Conservation (phyloP, 225 moss, liverwort and hornwort genomes). For the Physcomitrium patens region DNA sequence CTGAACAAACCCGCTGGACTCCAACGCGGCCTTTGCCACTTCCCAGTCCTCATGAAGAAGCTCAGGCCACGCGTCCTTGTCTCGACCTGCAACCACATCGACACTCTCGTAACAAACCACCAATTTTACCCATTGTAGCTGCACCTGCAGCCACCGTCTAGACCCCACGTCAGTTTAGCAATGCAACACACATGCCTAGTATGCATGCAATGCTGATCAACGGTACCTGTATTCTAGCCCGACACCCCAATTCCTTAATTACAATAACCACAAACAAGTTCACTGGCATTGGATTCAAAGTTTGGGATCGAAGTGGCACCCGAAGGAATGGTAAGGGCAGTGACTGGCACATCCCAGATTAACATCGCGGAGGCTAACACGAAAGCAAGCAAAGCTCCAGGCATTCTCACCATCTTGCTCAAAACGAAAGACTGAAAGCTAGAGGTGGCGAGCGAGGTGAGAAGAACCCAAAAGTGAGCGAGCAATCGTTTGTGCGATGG, state of each 20-base stretch:
- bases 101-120: background rate
- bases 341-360: background rate
- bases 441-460: background rate
- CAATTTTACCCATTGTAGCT: background rate
- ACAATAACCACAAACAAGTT: background rate
- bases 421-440: background rate
- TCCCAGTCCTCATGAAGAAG: constrained; percentile 35
- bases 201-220: background rate
- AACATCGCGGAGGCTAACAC: constrained; percentile 19
- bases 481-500: background rate
- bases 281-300: background rate
- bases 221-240: background rate
- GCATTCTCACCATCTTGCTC: constrained; percentile 28
- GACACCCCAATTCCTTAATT: too few species aligned
- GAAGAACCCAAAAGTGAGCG: background rate
- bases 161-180: background rate
- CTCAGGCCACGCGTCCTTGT: constrained; percentile 65
- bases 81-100: constrained; percentile 36
- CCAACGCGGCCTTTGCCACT: constrained; percentile 23
- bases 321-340: constrained; percentile 25
- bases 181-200: background rate
- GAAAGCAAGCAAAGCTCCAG: background rate
- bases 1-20: constrained; percentile 37
- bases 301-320: constrained; percentile 16
- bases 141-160: background rate